Evolutionary conservation across 345 rosid genomes (phyloP).

Genomic region (Gossypioides kirkii): DNA sequence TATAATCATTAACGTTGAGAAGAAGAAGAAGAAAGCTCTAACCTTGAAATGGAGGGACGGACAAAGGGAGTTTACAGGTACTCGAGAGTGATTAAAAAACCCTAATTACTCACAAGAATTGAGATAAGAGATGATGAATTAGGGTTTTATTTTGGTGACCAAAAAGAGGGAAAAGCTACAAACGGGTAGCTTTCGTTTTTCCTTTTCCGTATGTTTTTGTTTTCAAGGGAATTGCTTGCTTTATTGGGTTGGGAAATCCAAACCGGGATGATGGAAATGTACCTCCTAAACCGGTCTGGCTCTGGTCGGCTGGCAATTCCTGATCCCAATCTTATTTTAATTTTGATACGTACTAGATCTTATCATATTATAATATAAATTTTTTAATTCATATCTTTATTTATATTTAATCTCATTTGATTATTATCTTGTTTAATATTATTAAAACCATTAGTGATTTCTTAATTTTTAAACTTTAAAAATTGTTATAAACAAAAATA

Average conservation of each 20-base stretch:
- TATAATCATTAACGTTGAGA: background rate
- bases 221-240: background rate
- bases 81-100: background rate
- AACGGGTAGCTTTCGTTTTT: background rate
- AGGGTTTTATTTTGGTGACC: background rate
- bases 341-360: background rate
- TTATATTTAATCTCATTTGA: too few relatives aligned
- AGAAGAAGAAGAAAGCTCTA: background rate
- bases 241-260: background rate
- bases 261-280: background rate
- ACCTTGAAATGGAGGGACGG: slow-evolving; percentile 1
- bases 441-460: too few relatives aligned
- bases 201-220: background rate
- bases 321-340: background rate
- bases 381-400: too few relatives aligned
- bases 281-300: background rate
- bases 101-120: background rate
- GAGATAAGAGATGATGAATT: background rate
- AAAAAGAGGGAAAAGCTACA: background rate
- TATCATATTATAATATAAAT: too few relatives aligned
- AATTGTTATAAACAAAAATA: too few relatives aligned
- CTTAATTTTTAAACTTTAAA: too few relatives aligned
- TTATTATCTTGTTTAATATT: too few relatives aligned
- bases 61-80: background rate
- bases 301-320: background rate